Base-by-base conservation (phyloP, 2,329 filamentous ascomycete genomes). In the Lecanicillium sp. region DNA sequence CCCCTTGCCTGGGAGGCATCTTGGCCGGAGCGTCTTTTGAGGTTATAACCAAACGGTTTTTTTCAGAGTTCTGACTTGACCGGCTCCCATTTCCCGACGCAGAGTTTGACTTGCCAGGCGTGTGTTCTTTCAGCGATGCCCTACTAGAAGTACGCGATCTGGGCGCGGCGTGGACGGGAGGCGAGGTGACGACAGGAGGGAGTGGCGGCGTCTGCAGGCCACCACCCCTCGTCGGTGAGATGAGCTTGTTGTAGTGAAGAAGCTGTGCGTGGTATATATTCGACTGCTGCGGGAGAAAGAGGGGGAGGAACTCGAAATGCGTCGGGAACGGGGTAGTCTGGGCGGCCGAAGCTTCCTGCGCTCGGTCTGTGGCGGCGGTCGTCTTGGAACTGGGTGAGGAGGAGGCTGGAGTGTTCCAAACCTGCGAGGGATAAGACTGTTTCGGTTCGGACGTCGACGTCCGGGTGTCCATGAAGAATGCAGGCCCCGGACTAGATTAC, bases 51-150 rank as follows among this genome's bases (percentile, higher is more conserved):
- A 73, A 71, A 61, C 79, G 77, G 67, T 77, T 79, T 74, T 79
- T 81, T 62, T 76, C 78, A 59, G 69, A 69, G 63, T 65, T 72
- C 57, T 75, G 74, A 60, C 72, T 66, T 62, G 71, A 68, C 68
- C 75, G 81, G 76, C 74, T 82, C 81, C 80, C 81, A 84, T 80
- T 73, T 74, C 77, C 74, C 71, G 71, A 77, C 63, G 73, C 65
- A 58, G 70, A 62, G 62, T 63, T 69, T 58, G 68, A 67, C 64
- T 75, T 77, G 53, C 62, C 60, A 58, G 67, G 62, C 49, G 64
- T 58, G 53, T 63, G 65, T 62, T 77, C 75, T 62, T 74, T 78
- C 65, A 72, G 73, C 54, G 75, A 79, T 66, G 75, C 74, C 63
- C 79, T 81, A 67, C 78, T 79, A 48, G 75, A 74, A 48, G 79